Evolutionary conservation across 192 early-diverging fungal species (phyloP).

Genomic region (Rhizoclosmatium globosum): DNA sequence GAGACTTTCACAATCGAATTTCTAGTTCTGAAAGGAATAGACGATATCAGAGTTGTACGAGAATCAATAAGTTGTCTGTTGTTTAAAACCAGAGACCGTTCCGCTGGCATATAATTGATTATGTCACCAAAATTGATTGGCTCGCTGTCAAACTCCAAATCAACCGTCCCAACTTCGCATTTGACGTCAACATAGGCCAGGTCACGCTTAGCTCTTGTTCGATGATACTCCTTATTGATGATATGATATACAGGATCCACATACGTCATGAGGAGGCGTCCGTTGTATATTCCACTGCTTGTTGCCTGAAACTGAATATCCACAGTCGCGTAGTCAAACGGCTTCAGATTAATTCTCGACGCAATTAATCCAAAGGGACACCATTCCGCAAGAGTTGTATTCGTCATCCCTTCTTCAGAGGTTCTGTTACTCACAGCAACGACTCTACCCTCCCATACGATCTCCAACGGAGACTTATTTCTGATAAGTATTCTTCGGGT

Average conservation of each 20-base stretch:
- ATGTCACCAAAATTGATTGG: conserved; percentile 58
- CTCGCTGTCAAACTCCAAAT: conserved; percentile 41
- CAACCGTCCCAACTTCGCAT: conserved; percentile 49
- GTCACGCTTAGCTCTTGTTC: conserved; percentile 43
- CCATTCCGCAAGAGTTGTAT: conserved; percentile 39
- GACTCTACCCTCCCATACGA: conserved; percentile 57
- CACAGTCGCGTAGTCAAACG: conserved; percentile 55
- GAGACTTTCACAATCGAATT: background rate
- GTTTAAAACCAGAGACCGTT: conserved; percentile 30
- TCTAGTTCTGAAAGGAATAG: conserved; percentile 39
- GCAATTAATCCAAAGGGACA: conserved; percentile 51
- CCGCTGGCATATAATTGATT: conserved; percentile 33
- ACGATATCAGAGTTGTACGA: background rate
- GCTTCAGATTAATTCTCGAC: conserved; percentile 52
- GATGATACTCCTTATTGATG: conserved; percentile 42
- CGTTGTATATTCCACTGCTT: conserved; percentile 50
- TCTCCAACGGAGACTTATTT: conserved; percentile 54
- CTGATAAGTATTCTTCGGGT: conserved; percentile 52
- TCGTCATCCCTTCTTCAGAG: conserved; percentile 16
- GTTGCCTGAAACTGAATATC: conserved; percentile 59
- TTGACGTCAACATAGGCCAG: conserved; percentile 35
- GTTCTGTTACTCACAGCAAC: conserved; percentile 24
- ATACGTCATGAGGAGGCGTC: conserved; percentile 54
- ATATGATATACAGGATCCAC: conserved; percentile 56
- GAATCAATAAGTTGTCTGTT: conserved; percentile 50